A percentile compares a stretch with the other conserved stretches of the same genome.
Evolutionary conservation across 192 early-diverging fungal species (phyloP).

Genomic region (Backusella liffmaniae): DNA sequence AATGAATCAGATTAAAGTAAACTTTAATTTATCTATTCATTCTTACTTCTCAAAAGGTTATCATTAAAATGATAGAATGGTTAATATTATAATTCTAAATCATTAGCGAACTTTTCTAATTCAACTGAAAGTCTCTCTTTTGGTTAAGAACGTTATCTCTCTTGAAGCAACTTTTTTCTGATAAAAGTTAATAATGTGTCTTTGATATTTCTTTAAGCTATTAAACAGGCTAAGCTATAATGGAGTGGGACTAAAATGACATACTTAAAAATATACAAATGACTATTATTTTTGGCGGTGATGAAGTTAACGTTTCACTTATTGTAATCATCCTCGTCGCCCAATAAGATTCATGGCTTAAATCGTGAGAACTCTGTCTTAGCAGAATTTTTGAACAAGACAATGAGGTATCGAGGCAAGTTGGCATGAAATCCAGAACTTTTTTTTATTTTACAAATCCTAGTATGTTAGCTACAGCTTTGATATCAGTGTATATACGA

Average conservation of each 20-base stretch:
- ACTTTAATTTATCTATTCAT: neutral
- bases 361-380: neutral
- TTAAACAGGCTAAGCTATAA: neutral
- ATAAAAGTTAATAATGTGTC: neutral
- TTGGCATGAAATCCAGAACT: neutral
- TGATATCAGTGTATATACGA: neutral
- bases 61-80: neutral
- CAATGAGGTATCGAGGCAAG: neutral
- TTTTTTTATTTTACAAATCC: too few species aligned
- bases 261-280: slow-evolving; percentile 1
- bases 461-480: neutral
- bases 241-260: neutral
- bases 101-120: neutral
- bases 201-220: neutral
- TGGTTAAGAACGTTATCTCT: neutral
- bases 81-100: neutral
- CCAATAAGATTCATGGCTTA: neutral
- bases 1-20: neutral
- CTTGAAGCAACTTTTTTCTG: neutral
- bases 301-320: slow-evolving; percentile 2
- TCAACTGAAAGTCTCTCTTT: neutral
- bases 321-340: neutral
- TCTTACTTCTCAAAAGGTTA: neutral
- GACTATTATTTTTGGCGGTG: neutral
- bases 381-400: neutral